phyloP scores from a whole-genome alignment of 2,329 filamentous ascomycete genomes.

The Epichloe elymi region DNA sequence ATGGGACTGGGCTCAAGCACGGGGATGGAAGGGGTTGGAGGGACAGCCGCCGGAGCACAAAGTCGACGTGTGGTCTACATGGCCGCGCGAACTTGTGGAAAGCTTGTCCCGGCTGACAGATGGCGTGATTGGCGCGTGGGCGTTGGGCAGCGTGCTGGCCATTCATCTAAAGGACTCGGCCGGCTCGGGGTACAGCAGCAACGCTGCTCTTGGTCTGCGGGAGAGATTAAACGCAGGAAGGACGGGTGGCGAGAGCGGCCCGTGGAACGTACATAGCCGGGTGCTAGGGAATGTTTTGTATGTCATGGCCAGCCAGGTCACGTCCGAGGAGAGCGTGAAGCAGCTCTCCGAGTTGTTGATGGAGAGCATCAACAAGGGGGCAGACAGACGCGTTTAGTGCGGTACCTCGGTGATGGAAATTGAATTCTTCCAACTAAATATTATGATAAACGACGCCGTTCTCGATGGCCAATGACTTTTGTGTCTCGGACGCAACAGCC shows the following conservation, averaged over 20 bases:
- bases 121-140: conserved; percentile 52
- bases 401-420: no score
- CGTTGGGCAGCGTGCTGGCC: conserved; percentile 61
- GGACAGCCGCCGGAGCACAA: not conserved
- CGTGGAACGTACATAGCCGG: conserved; percentile 39
- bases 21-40: conserved; percentile 23
- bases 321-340: conserved; percentile 16
- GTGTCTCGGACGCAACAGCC: no score
- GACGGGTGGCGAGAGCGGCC: conserved; percentile 11
- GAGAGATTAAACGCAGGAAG: conserved; percentile 17
- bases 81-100: conserved; percentile 48
- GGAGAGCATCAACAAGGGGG: conserved; percentile 1
- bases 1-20: conserved; percentile 42
- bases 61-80: conserved; percentile 49
- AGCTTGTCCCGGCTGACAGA: conserved; percentile 39
- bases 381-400: not conserved
- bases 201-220: conserved; percentile 30
- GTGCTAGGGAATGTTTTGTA: conserved; percentile 47
- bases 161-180: conserved; percentile 37
- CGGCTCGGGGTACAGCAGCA: conserved; percentile 33
- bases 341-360: conserved; percentile 12
- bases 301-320: conserved; percentile 41
- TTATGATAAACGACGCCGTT: no score
- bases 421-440: no score
- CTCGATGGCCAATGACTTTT: no score